These are phyloP conservation scores for Diospyros lotus DNA, from an alignment of 148 eudicot genomes.

Conservation along the genomic window DNA sequence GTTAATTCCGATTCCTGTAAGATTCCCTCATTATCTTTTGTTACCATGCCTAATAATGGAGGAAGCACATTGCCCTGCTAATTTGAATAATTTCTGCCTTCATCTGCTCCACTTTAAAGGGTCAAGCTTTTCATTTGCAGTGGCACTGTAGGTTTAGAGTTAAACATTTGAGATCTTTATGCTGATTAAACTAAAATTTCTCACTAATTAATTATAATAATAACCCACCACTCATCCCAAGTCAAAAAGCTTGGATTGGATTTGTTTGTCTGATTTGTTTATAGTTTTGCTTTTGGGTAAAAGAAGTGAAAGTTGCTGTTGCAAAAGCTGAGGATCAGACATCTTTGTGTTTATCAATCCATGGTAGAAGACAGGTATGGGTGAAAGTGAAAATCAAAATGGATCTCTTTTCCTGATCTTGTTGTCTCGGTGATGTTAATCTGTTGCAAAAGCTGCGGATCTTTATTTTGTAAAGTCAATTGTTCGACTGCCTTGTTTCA, in stretches of 20 bases:
- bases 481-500: no score
- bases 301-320: neutral
- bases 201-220: no score
- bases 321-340: conserved; percentile 3
- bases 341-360: neutral
- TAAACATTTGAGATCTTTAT: conserved; percentile 2
- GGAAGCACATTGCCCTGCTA: neutral
- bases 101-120: conserved; percentile 2
- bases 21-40: neutral
- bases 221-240: conserved; percentile 5
- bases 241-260: neutral
- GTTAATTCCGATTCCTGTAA: neutral
- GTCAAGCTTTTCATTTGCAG: conserved; percentile 8
- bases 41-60: neutral
- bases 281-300: neutral
- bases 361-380: neutral
- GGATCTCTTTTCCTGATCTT: neutral
- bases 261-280: conserved; percentile 2
- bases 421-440: neutral
- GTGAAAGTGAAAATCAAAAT: neutral
- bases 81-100: neutral
- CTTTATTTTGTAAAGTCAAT: no score
- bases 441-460: no score
- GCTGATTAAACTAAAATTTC: neutral
- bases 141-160: conserved; percentile 14